A percentile compares a stretch with the other conserved stretches of the same genome.
These are phyloP conservation scores for Nicotiana noctiflora DNA, from an alignment of 257 asterid genomes.

Conservation along the genomic window DNA sequence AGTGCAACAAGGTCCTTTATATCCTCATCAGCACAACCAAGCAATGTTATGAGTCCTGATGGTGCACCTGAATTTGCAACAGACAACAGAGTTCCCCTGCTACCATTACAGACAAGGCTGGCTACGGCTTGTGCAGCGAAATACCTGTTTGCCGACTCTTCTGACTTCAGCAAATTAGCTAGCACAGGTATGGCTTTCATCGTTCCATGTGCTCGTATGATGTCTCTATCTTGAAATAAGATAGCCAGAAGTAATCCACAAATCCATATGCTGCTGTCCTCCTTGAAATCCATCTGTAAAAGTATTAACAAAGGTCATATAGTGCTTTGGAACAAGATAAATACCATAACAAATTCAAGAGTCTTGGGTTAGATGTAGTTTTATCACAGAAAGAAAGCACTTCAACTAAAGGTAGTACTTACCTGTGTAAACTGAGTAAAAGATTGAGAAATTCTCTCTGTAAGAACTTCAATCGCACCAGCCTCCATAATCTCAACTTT, in stretches of 20 bases:
- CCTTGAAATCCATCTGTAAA: constrained; percentile 73
- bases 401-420: neutral
- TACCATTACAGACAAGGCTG: constrained; percentile 96
- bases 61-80: constrained; percentile 97
- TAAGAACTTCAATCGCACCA: constrained; percentile 87
- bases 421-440: constrained; percentile 68
- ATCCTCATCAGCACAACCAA: constrained; percentile 89
- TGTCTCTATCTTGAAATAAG: constrained; percentile 80
- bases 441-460: constrained; percentile 68
- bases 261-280: constrained; percentile 82
- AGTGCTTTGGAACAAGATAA: neutral
- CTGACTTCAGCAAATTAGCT: constrained; percentile 76
- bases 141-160: constrained; percentile 81
- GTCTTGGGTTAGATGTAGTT: neutral
- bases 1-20: constrained; percentile 73
- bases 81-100: constrained; percentile 98
- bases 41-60: constrained; percentile 79
- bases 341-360: neutral
- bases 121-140: constrained; percentile 94
- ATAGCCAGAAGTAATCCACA: constrained; percentile 73
- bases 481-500: constrained; percentile 81
- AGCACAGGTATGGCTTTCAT: constrained; percentile 86
- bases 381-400: neutral
- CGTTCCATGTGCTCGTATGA: constrained; percentile 71
- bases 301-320: neutral